Evolutionary conservation across 2,329 filamentous ascomycete genomes (phyloP), one percentile per base, ranked within the genome.

Genomic region (Colletotrichum coccodes): DNA sequence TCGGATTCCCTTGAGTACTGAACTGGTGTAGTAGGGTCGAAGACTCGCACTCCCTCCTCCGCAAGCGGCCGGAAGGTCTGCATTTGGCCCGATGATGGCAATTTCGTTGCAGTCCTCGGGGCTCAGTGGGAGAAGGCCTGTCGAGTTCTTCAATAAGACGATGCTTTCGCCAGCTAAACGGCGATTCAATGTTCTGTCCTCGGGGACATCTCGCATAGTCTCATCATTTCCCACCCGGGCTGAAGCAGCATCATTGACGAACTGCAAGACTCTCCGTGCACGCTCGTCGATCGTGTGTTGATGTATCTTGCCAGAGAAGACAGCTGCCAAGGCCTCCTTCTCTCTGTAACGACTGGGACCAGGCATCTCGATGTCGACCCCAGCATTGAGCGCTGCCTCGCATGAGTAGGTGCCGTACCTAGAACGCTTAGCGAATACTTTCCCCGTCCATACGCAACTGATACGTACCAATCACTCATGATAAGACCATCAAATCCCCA

Each of bases 81-180:
- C 86, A 70, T 89, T 89, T 11, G 87, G 87, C 0, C 87, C 87
- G 26, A 89, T 80, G 30, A 89, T 78, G 28, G 88, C 80, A 0
- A 86, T 87, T 79, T 82, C 63, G 30, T 44, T 9, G 26, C 58
- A 58, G 16, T 46, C 89, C 38, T 87, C 82, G 72, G 88, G 89
- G 28, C 85, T 85, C 2, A 92, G 77, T 0, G 92, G 92, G 1
- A 95, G 81, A 0, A 90, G 75, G 8, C 81, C 81, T 32, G 85
- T 85, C 14, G 92, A 86, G 71, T 95, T 95, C 79, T 94, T 94
- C 53, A 94, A 80, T 18, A 94, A 82, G 1, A 94, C 91, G 8
- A 93, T 89, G 4, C 89, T 89, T 75, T 94, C 91, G 5, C 89
- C 87, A 16, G 90, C 91, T 26, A 92, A 84, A 59, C 86, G 84